Evolutionary conservation across 2,329 filamentous ascomycete genomes (phyloP).

Genomic region (Tolypocladium capitatum): DNA sequence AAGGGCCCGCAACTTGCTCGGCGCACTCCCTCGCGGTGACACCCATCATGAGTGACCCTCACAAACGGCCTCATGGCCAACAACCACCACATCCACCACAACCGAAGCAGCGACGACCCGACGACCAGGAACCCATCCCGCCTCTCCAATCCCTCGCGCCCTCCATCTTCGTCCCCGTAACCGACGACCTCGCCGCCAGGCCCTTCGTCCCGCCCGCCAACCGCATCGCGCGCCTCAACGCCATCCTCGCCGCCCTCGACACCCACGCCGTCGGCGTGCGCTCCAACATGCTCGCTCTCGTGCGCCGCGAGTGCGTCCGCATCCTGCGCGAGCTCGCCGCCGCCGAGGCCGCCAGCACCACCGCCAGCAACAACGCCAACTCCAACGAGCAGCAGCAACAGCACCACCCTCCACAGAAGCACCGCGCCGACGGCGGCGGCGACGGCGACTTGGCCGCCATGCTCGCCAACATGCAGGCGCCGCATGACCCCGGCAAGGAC

Average conservation of each 20-base stretch:
- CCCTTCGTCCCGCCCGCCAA: slow-evolving; percentile 6
- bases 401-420: background rate
- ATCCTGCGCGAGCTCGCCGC: slow-evolving; percentile 10
- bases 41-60: background rate
- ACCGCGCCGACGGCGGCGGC: background rate
- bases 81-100: background rate
- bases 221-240: slow-evolving; percentile 7
- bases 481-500: background rate
- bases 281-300: slow-evolving; percentile 16
- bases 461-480: slow-evolving; percentile 17
- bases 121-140: slow-evolving; percentile 2
- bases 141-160: slow-evolving; percentile 11
- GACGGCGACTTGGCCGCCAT: slow-evolving; percentile 9
- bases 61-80: background rate
- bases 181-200: slow-evolving; percentile 7
- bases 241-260: slow-evolving; percentile 10
- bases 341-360: slow-evolving; percentile 4
- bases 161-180: slow-evolving; percentile 22
- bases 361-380: background rate
- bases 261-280: slow-evolving; percentile 14
- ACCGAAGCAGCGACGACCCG: background rate
- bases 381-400: background rate
- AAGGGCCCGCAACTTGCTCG: background rate
- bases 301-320: slow-evolving; percentile 18
- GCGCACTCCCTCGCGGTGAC: background rate